Evolutionary conservation across 129 eudicot species (phyloP).

Genomic region (Arctium lappa): DNA sequence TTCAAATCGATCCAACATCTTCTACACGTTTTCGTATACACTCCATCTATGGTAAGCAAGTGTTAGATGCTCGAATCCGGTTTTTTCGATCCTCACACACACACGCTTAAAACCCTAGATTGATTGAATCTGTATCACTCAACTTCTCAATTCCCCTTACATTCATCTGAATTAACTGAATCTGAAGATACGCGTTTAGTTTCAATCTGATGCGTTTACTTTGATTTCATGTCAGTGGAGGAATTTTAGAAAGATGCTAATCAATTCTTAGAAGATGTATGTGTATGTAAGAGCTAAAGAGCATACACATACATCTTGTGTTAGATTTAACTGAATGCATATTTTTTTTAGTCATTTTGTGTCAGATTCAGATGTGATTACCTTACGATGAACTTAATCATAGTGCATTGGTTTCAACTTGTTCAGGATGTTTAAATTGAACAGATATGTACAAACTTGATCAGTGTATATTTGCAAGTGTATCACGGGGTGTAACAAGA

Average conservation of each 20-base stretch:
- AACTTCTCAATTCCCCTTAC: not conserved
- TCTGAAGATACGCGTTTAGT: not conserved
- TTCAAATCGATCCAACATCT: constrained; percentile 16
- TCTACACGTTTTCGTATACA: constrained; percentile 9
- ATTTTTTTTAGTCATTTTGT: not conserved
- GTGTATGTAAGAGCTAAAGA: not conserved
- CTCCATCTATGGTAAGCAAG: constrained; percentile 29
- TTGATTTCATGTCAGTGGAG: not conserved
- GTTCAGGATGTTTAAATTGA: not conserved
- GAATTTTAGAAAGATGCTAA: not conserved
- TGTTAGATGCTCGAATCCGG: not conserved
- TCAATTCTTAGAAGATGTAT: not conserved
- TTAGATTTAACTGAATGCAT: no score
- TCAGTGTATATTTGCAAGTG: not conserved
- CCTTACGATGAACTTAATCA: not conserved
- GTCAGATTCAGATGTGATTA: not conserved
- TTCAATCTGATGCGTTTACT: not conserved
- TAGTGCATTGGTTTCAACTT: not conserved
- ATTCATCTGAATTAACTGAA: not conserved
- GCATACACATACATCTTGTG: no score
- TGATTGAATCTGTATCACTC: constrained; percentile 1
- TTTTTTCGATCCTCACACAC: not conserved
- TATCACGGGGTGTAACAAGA: not conserved
- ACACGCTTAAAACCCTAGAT: constrained; percentile 24
- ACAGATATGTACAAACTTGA: not conserved